Evolutionary conservation across 345 rosid species (phyloP), one percentile per base, ranked within the genome.

Genomic region (Gossypium sturtianum): DNA sequence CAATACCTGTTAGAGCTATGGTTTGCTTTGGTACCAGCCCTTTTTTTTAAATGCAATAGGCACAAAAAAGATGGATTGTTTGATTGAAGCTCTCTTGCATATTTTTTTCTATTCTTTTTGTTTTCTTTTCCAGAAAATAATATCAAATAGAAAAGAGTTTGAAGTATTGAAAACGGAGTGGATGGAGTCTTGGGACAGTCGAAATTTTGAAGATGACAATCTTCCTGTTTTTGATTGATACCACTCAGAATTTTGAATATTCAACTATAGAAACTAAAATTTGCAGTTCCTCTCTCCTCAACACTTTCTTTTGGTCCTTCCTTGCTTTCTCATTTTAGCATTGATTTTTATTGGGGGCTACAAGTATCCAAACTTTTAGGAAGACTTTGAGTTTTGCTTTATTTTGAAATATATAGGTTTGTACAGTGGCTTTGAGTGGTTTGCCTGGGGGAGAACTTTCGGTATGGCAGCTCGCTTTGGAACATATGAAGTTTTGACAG

Each of bases 391-490:
- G n/a, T 57, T 72, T 38, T 72, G n/a, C 54, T 72, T 59, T 45
- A 12, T 72, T 44, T 44, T 72, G 57, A 25, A 59, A 49, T 77
- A 63, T 80, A 71, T 74, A 92, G 98, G 98, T 82, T 78, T 92
- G n/a, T 94, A 86, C 74, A 87, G 83, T 76, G 98, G 98, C 67
- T 80, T 89, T 78, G 91, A 87, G 66, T 88, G 88, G 89, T 85
- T 85, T 75, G 85, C 83, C 8, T 63, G 86, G 45, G 97, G 91
- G 53, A 92, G 94, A 80, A 84, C 80, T 52, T 83, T 88, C 3
- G 90, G 96, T 43, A 12, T 89, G 53, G 98, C 93, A 73, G 85
- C 88, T 73, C 90, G 97, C 45, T 94, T 94, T 76, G 98, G 98
- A 56, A 79, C 82, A 49, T 94, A 89, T 80, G 98, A 94, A 83